phyloP scores from a whole-genome alignment of 805 yeast genomes.

The Candida glaebosa region DNA sequence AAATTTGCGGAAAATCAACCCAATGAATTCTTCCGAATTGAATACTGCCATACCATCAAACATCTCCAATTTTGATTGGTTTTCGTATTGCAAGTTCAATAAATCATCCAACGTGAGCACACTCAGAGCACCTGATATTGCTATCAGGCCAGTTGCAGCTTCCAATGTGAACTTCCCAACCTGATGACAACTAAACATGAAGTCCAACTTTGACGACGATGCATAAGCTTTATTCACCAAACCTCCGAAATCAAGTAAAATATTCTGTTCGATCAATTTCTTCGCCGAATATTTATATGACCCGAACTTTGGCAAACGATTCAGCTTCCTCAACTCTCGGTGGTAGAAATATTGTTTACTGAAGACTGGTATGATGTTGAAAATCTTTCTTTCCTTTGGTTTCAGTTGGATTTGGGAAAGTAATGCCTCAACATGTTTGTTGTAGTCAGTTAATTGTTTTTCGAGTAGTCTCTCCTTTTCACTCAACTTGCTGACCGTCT shows the following conservation, averaged over 20 bases:
- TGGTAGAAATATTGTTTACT: constrained; percentile 76
- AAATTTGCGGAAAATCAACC: constrained; percentile 72
- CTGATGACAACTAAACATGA: constrained; percentile 72
- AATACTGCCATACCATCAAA: constrained; percentile 69
- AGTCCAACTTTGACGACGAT: constrained; percentile 62
- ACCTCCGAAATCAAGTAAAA: constrained; percentile 60
- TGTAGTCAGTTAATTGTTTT: constrained; percentile 44
- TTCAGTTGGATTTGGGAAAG: constrained; percentile 42
- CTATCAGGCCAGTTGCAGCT: constrained; percentile 68
- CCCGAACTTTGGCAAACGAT: constrained; percentile 71
- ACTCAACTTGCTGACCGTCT: constrained; percentile 40
- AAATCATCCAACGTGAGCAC: constrained; percentile 68
- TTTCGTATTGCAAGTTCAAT: constrained; percentile 71
- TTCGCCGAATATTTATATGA: constrained; percentile 74
- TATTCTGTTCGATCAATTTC: constrained; percentile 68
- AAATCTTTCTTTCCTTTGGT: constrained; percentile 44
- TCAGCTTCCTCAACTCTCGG: constrained; percentile 61
- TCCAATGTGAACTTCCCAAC: constrained; percentile 73
- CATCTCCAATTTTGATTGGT: constrained; percentile 47
- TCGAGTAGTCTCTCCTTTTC: constrained; percentile 45
- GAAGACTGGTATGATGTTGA: constrained; percentile 51
- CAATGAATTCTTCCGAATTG: constrained; percentile 63
- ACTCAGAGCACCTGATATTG: constrained; percentile 55
- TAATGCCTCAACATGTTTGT: constrained; percentile 43
- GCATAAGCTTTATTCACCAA: constrained; percentile 33